Percentiles rank a stretch among this genome's conserved stretches.
Conservation (phyloP, 805 yeast genomes). For the Metschnikowia vanudenii region DNA sequence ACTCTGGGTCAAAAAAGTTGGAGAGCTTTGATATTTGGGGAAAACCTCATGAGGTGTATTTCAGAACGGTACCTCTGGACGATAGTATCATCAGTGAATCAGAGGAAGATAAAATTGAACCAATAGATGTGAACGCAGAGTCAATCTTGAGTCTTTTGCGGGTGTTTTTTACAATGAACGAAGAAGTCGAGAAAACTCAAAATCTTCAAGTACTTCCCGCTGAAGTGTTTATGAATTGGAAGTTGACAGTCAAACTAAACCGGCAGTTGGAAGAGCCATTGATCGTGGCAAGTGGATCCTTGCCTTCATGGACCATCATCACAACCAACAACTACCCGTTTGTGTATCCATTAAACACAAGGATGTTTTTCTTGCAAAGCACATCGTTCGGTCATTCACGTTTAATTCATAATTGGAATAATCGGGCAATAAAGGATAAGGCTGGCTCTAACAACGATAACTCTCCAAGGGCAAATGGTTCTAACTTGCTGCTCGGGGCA, state of each 20-base stretch:
- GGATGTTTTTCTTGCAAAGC: slow-evolving; percentile 74
- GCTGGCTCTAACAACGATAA: slow-evolving; percentile 27
- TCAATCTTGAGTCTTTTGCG: slow-evolving; percentile 50
- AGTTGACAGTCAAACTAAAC: slow-evolving; percentile 79
- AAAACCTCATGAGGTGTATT: slow-evolving; percentile 51
- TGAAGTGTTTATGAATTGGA: slow-evolving; percentile 63
- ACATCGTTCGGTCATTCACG: slow-evolving; percentile 92
- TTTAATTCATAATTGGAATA: slow-evolving; percentile 74
- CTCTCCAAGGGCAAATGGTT: background rate
- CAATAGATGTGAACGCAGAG: slow-evolving; percentile 30
- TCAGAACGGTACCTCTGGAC: slow-evolving; percentile 12
- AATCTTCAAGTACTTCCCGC: slow-evolving; percentile 18
- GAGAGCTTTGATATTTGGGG: slow-evolving; percentile 58
- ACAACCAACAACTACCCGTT: slow-evolving; percentile 77
- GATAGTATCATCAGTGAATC: background rate
- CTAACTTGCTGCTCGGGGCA: slow-evolving; percentile 60
- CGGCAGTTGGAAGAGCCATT: slow-evolving; percentile 88
- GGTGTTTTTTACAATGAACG: slow-evolving; percentile 43
- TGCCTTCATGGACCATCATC: slow-evolving; percentile 82
- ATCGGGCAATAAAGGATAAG: slow-evolving; percentile 17
- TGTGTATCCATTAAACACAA: slow-evolving; percentile 77
- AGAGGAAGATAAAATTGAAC: slow-evolving; percentile 22
- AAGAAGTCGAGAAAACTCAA: slow-evolving; percentile 14
- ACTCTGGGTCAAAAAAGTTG: slow-evolving; percentile 35
- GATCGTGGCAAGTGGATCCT: slow-evolving; percentile 77